Evolutionary conservation across 805 yeast genomes (phyloP).

Genomic region (Myxozyma vanderwaltii): DNA sequence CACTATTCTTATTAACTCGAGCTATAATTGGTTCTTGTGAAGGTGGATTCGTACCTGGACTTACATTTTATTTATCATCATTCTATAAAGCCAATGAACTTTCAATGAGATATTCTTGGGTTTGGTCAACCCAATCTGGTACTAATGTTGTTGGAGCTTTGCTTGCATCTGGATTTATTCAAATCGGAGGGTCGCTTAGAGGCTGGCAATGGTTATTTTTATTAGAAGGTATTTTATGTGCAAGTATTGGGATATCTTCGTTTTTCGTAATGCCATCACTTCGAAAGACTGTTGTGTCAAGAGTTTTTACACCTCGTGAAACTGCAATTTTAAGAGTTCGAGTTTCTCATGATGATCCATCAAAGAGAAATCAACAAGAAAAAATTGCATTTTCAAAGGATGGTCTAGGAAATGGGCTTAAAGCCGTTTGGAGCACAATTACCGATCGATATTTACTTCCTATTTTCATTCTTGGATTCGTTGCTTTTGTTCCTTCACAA

Average conservation of each 20-base stretch:
- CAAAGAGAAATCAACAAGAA: conserved; percentile 35
- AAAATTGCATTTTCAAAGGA: conserved; percentile 46
- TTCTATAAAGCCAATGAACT: conserved; percentile 64
- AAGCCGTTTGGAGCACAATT: conserved; percentile 6
- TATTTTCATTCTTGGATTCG: conserved; percentile 25
- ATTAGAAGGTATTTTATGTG: conserved; percentile 57
- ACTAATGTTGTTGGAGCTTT: conserved; percentile 52
- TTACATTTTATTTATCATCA: conserved; percentile 64
- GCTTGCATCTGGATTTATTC: conserved; percentile 57
- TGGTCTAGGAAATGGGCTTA: conserved; percentile 48
- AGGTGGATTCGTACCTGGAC: conserved; percentile 72
- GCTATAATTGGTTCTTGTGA: conserved; percentile 59
- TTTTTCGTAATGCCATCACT: conserved; percentile 42
- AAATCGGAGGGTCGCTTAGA: conserved; percentile 43
- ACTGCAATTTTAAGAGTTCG: conserved; percentile 61
- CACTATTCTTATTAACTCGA: conserved; percentile 49
- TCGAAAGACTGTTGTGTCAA: conserved; percentile 11
- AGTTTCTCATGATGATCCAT: conserved; percentile 56
- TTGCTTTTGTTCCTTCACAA: conserved; percentile 30
- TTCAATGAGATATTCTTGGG: conserved; percentile 58
- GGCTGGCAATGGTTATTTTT: conserved; percentile 73
- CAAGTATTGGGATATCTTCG: conserved; percentile 53
- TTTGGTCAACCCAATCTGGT: conserved; percentile 59
- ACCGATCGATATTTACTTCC: conserved; percentile 22
- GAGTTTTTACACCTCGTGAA: conserved; percentile 49